These are phyloP conservation scores for Ascodesmis nigricans DNA, from an alignment of 495 filamentous ascomycete genomes.

Conservation along the genomic window DNA sequence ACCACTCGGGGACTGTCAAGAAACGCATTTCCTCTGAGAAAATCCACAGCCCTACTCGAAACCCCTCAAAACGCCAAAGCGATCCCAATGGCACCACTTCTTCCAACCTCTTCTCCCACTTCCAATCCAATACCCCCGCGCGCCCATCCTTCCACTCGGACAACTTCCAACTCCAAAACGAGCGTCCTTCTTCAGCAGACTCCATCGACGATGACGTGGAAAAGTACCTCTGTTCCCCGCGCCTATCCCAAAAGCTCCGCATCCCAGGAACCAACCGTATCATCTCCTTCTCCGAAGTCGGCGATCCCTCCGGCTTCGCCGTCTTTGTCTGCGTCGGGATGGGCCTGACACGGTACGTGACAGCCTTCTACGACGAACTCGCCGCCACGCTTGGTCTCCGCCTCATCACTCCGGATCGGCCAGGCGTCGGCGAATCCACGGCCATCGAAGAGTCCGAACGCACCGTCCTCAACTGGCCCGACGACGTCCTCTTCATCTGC, in stretches of 20 bases:
- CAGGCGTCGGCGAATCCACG: constrained; percentile 83
- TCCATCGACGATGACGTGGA: constrained; percentile 74
- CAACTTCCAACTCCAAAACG: constrained; percentile 18
- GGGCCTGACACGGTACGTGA: constrained; percentile 89
- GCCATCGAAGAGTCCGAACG: constrained; percentile 56
- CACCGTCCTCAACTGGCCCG: constrained; percentile 84
- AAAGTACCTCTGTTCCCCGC: constrained; percentile 61
- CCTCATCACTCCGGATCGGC: constrained; percentile 81
- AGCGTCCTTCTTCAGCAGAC: constrained; percentile 54
- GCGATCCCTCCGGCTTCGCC: constrained; percentile 72
- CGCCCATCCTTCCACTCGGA: constrained; percentile 23
- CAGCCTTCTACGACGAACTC: constrained; percentile 92
- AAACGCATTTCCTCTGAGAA: too few species aligned
- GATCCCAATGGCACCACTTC: constrained; percentile 23
- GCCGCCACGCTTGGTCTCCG: constrained; percentile 66
- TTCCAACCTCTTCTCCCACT: constrained; percentile 18
- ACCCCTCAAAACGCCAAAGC: constrained; percentile 23
- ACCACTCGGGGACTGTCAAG: too few species aligned
- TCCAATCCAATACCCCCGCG: constrained; percentile 23
- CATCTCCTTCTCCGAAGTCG: constrained; percentile 93
- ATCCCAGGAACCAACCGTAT: constrained; percentile 68
- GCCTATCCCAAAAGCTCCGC: constrained; percentile 64
- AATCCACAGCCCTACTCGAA: too few species aligned
- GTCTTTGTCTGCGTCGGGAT: constrained; percentile 96
- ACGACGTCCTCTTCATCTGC: constrained; percentile 91